These are phyloP conservation scores for Citrullus amarus DNA, from an alignment of 306 rosid genomes.

Conservation along the genomic window DNA sequence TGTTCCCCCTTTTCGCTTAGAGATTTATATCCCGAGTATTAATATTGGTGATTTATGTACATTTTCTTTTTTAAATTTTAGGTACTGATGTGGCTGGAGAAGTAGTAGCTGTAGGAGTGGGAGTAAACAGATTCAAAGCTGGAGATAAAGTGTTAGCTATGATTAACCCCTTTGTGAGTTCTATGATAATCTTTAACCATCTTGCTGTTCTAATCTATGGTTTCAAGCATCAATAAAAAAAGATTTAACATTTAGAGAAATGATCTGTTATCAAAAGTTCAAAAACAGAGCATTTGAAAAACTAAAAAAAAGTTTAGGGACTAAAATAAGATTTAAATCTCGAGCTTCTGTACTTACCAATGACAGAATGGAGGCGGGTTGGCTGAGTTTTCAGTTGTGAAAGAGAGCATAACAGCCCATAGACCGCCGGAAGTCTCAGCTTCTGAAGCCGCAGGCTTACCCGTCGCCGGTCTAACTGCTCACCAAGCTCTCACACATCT, in stretches of 20 bases:
- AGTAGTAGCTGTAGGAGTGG: constrained; percentile 42
- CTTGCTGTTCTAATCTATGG: not conserved
- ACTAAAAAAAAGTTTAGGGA: not conserved
- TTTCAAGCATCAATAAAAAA: no score
- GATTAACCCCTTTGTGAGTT: constrained; percentile 23
- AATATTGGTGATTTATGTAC: not conserved
- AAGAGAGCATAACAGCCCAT: constrained; percentile 31
- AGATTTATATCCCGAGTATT: no score
- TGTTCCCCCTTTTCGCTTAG: no score
- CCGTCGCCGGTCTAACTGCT: constrained; percentile 60
- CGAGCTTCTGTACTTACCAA: not conserved
- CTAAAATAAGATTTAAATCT: not conserved
- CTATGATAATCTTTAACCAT: not conserved
- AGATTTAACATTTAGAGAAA: not conserved
- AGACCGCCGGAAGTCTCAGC: constrained; percentile 46
- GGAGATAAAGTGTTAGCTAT: constrained; percentile 59
- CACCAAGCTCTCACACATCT: constrained; percentile 43
- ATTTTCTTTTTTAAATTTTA: not conserved
- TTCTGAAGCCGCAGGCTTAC: constrained; percentile 43
- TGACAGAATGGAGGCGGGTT: constrained; percentile 65
- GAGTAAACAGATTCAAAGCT: constrained; percentile 29
- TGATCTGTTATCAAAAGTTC: no score
- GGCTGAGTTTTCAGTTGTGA: constrained; percentile 46
- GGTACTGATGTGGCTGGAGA: constrained; percentile 71
- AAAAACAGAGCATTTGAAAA: not conserved